Evolutionary conservation across 768 basidiomycete genomes (phyloP), one percentile per base, ranked within the genome.

Genomic region (Lactarius pseudohatsudake): DNA sequence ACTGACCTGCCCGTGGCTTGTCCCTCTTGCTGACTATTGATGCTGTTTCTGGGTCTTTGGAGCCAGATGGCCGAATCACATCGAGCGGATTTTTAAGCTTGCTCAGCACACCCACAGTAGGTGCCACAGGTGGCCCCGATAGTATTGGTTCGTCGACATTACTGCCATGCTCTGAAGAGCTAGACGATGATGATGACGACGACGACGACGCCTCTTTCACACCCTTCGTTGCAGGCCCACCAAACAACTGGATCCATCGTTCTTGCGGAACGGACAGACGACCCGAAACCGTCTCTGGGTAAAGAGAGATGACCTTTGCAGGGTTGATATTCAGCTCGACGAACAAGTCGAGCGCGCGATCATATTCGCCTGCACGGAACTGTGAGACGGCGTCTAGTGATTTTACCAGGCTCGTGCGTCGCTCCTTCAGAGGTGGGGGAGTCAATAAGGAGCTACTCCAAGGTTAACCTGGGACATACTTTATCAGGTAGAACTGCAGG

Each of bases 311-410:
- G 3, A 99, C 92, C 73, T 95, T 94, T 0, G 96, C 93, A 0
- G 97, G 97, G 72, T 96, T 96, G 70, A 95, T 81, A 70, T 98
- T 90, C 50, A 96, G 86, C 50, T 90, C 86, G 57, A 95, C 84
- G 75, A 98, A 95, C 0, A 87, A 85, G 73, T 97, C 88, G 64
- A 98, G 89, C 1, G 96, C 95, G 1, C 80, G 77, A 67, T 91
- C 88, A 72, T 86, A 96, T 64, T 87, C 82, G 9, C 82, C 84
- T 9, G 80, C 77, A 4, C 84, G 82, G 76, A 96, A 96, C 66
- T 89, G 84, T 0, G 89, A 80, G 0, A 97, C 88, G 0, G 94
- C 94, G 61, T 91, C 84, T 22, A 98, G 81, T 2, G 86, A 85
- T 5, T 87, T 85, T 34, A 94, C 84, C 11, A 82, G 81, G 3